Conservation (phyloP, 257 asterid species). For the Mitragyna speciosa region DNA sequence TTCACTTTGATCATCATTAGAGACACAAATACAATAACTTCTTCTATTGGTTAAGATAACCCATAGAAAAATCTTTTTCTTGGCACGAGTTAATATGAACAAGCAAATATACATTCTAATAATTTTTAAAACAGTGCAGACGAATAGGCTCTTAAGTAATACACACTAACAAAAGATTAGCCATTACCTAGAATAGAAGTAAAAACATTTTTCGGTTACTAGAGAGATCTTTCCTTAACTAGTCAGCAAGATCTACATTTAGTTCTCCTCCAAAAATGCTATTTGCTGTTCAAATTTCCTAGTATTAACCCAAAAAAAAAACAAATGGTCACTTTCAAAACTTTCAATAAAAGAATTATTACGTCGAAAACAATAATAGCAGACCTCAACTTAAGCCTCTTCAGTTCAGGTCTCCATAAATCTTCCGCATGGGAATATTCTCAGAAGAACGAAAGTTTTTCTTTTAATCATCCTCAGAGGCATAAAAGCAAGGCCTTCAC, state of each 20-base stretch:
- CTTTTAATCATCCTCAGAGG: constrained; percentile 9
- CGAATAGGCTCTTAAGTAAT: background rate
- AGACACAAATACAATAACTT: background rate
- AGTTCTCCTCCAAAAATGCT: background rate
- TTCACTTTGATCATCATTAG: constrained; percentile 12
- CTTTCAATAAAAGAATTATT: background rate
- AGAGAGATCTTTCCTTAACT: background rate
- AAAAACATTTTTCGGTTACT: background rate
- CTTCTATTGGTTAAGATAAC: background rate
- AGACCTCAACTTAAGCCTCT: background rate
- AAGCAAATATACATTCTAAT: background rate
- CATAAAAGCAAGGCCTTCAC: background rate
- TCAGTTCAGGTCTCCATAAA: constrained; percentile 18
- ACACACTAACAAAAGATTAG: background rate
- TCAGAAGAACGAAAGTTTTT: constrained; percentile 17
- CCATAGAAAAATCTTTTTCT: too few species aligned
- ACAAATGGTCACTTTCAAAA: background rate
- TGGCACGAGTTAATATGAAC: too few species aligned
- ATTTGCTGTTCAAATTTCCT: background rate
- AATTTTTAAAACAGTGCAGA: background rate
- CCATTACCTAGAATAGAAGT: background rate
- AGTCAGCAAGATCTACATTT: background rate
- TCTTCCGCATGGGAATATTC: constrained; percentile 13
- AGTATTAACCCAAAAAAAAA: background rate
- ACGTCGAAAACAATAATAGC: background rate